Evolutionary conservation across 352 stramenopile genomes (phyloP), one percentile per base, ranked within the genome.

Genomic region (Detonula confervacea): DNA sequence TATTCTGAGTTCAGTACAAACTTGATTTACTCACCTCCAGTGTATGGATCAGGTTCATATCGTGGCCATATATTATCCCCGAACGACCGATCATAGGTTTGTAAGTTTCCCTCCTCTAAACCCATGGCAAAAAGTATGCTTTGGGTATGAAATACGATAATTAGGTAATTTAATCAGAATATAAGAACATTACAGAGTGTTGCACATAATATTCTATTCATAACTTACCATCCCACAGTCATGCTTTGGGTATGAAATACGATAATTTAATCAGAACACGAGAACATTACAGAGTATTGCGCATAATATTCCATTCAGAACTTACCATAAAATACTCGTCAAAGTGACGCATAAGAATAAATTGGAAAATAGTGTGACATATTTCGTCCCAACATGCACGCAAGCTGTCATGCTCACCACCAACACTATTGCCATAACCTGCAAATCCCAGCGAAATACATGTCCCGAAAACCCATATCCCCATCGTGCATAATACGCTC

Each of bases 31-130:
- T n/a, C n/a, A n/a, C n/a, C 56, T 54, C 87, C 87, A 1, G 90
- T 95, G 37, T 88, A 86, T 2, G 89, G 78, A 75, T 96, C 91
- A 30, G 69, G 51, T 51, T 88, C 70, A 74, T 89, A 95, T 39
- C 89, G 76, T 20, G 86, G 77, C 37, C 77, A 69, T 5, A 91
- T 54, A 77, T 94, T 95, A 61, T 94, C 91, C 62, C 75, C 68
- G 29, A 52, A 44, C 0, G 49, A 46, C 33, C 73, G 29, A 70
- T 90, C 75, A 14, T 57, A 59, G 0, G 47, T 18, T 59, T 67
- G 60, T 24, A 91, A 65, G 46, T 75, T 69, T 20, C 77, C 86
- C 4, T 70, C 47, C 65, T 83, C 56, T 1, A 59, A 52, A 16
- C 77, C 85, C 5, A 65, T 22, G 5, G 77, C 77, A 72, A 93